Base-by-base conservation (phyloP, 169 alveolate genomes). In the Fabrea salina region DNA sequence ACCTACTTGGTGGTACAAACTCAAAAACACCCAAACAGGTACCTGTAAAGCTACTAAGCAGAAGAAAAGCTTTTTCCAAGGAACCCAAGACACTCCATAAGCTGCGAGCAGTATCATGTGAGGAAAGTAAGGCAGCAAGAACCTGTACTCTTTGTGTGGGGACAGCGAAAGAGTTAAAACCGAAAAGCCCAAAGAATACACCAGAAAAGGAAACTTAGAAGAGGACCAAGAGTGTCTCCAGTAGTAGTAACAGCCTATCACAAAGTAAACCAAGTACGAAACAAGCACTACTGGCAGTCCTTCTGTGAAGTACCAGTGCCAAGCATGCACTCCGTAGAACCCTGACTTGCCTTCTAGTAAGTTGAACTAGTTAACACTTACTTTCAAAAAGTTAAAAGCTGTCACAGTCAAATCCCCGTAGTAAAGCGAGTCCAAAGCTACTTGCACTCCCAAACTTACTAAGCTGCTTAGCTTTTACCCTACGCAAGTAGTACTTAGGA, bases 61-160 rank as follows among this genome's bases (percentile, higher is more conserved):
- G 13, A 61, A 32, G 7, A 8, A 61, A 27, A n/a, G 11, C 11
- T 16, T 33, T 0, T 0, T 2, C 40, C 27, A 22, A 0, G 39
- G 32, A 61, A 27, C 16, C 3, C 19, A n/a, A n/a, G n/a, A 16
- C 32, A 13, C 39, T 33, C 22, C 50, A n/a, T 61, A 16, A 16
- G 51, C n/a, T 30, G 32, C 13, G 0, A 61, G 7, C 32, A n/a
- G 13, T 13, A 81, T 11, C 22, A 72, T 5, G 16, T 64, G 39
- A 6, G 87, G 87, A 51, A 81, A 77, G 40, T 72, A 81, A 27
- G 86, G 81, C 2, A 77, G 40, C 6, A 77, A 54, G 58, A 81
- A 81, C 8, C 87, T 71, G 35, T 53, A 41, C 56, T 81, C 86
- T 56, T 81, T 81, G 44, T 81, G 86, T 6, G 85, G 64, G 5